Evolutionary conservation across 495 filamentous ascomycete species (phyloP), one percentile per base, ranked within the genome.

Genomic region (Aeminium ludgeri): DNA sequence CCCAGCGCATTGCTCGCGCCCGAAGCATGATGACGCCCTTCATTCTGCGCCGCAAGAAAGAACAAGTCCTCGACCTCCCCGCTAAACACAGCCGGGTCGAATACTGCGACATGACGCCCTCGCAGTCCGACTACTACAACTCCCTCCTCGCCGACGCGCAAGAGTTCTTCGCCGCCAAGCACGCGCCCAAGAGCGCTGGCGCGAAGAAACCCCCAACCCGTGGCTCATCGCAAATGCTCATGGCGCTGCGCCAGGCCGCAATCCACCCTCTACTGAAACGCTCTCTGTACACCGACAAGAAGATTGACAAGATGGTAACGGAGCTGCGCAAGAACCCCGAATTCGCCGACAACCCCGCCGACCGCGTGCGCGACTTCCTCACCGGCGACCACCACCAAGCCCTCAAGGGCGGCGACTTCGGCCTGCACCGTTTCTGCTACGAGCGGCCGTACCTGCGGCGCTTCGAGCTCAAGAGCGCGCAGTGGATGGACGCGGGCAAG

Each of bases 401-500:
- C 8, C 34, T 46, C 1, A 37, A 47, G 20, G 48, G 47, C n/a
- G 51, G 51, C 2, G 89, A 97, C 55, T 87, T 80, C 48, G 77
- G 84, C 53, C 72, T 92, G 29, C 80, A 94, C 47, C 62, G 69
- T 6, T 80, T 86, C 64, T 94, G 87, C 47, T 49, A 69, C 6
- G 69, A 74, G 10, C 73, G 86, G 46, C 69, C 75, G 3, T 43
- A 47, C 25, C 20, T 97, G 34, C 64, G 67, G 0, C 69, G 72
- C 27, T 86, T 77, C 52, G 70, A 73, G 35, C 64, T 95, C 29
- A 71, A 78, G 27, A 69, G 79, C 36, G 57, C 76, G 13, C 77
- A 85, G 36, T 95, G 86, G 85, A 81, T 93, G 72, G 74, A 91
- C 44, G 79, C 77, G n/a, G 87, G 86, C 15, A 97, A 97, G 55